These are phyloP conservation scores for Leccinum colubrinum DNA, from an alignment of 1,284 basidiomycete genomes.

Conservation along the genomic window DNA sequence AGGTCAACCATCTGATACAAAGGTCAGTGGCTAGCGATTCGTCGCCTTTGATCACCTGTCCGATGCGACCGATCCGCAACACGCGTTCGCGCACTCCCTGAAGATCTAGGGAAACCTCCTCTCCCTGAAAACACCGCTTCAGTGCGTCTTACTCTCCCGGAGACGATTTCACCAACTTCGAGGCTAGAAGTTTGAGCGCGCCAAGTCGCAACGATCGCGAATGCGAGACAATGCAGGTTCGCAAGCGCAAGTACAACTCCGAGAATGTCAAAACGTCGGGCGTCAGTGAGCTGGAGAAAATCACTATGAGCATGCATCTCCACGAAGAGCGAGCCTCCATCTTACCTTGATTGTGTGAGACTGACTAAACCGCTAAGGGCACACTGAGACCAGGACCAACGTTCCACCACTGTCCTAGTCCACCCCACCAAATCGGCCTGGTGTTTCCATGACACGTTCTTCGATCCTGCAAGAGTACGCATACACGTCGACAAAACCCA, in stretches of 20 bases:
- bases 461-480: conserved; percentile 41
- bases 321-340: background rate
- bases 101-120: conserved; percentile 71
- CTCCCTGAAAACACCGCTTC: conserved; percentile 66
- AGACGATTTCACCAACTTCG: conserved; percentile 39
- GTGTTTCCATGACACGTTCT: conserved; percentile 41
- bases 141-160: conserved; percentile 55
- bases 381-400: conserved; percentile 59
- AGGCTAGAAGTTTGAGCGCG: conserved; percentile 54
- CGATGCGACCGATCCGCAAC: conserved; percentile 64
- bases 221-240: conserved; percentile 54
- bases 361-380: conserved; percentile 53
- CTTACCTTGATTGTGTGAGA: conserved; percentile 51
- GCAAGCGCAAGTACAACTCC: conserved; percentile 46
- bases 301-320: background rate
- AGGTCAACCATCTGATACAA: conserved; percentile 63
- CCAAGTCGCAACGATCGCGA: conserved; percentile 54
- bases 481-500: conserved; percentile 54
- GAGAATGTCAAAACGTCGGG: conserved; percentile 36
- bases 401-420: conserved; percentile 42
- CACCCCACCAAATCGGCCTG: conserved; percentile 45
- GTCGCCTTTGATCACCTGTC: conserved; percentile 50
- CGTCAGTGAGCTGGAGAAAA: conserved; percentile 16
- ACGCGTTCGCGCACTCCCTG: conserved; percentile 83
- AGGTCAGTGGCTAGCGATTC: conserved; percentile 55